Percentiles rank a stretch among this genome's conserved stretches.
phyloP scores from a whole-genome alignment of 306 rosid genomes.

The Citrullus amarus region DNA sequence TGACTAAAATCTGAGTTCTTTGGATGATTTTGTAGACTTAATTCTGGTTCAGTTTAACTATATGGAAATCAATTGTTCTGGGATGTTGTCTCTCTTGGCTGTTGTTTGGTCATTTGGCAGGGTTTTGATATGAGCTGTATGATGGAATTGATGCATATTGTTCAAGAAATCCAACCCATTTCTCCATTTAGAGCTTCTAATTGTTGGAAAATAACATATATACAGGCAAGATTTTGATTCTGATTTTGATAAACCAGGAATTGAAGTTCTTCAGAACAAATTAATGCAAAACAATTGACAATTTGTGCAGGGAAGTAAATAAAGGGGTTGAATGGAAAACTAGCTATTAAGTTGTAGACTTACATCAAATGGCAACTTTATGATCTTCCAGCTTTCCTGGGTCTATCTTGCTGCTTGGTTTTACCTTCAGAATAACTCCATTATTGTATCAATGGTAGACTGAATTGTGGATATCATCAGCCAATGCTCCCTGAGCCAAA shows the following conservation, averaged over 20 bases:
- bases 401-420: slow-evolving; percentile 43
- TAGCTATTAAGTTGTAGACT: neutral
- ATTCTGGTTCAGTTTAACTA: neutral
- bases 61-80: neutral
- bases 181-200: neutral
- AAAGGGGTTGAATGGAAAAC: neutral
- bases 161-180: neutral
- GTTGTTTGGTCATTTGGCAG: neutral
- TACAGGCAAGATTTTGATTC: neutral
- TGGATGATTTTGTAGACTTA: slow-evolving; percentile 2
- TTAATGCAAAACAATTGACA: neutral
- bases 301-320: neutral
- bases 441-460: slow-evolving; percentile 22
- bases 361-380: too few relatives aligned
- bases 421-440: slow-evolving; percentile 57
- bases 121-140: too few relatives aligned
- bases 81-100: neutral
- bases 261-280: neutral
- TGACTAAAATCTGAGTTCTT: slow-evolving; percentile 30
- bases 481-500: slow-evolving; percentile 73
- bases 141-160: neutral
- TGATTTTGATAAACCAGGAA: neutral
- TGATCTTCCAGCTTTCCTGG: neutral
- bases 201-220: neutral
- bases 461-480: slow-evolving; percentile 67